phyloP scores from a whole-genome alignment of 2,329 filamentous ascomycete genomes.

The Penicillium sp. region DNA sequence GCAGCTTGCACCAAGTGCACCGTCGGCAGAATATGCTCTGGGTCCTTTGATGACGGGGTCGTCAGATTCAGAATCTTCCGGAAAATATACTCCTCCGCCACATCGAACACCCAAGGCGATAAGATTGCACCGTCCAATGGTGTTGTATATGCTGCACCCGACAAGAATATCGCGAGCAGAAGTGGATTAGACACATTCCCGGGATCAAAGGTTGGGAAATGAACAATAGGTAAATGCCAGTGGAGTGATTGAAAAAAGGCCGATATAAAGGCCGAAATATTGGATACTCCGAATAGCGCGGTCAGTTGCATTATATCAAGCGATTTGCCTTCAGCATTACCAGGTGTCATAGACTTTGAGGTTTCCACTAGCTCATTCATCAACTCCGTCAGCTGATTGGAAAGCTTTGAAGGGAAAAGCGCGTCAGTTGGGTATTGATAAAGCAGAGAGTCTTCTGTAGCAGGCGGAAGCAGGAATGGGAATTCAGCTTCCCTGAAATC shows the following conservation, averaged over 20 bases:
- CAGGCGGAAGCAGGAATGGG: slow-evolving; percentile 10
- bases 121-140: slow-evolving; percentile 18
- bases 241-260: slow-evolving; percentile 33
- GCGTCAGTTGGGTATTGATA: slow-evolving; percentile 15
- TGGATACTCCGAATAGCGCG: slow-evolving; percentile 24
- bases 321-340: not conserved
- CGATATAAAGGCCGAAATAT: slow-evolving; percentile 29
- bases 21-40: slow-evolving; percentile 7
- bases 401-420: slow-evolving; percentile 22
- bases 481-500: slow-evolving; percentile 12
- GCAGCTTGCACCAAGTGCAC: slow-evolving; percentile 30
- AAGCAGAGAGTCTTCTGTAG: slow-evolving; percentile 17
- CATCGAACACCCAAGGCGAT: slow-evolving; percentile 25
- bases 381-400: slow-evolving; percentile 26
- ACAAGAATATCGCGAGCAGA: slow-evolving; percentile 28
- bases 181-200: slow-evolving; percentile 26
- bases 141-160: slow-evolving; percentile 28
- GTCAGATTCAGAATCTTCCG: slow-evolving; percentile 24
- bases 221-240: slow-evolving; percentile 33
- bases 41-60: slow-evolving; percentile 10
- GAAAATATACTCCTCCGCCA: slow-evolving; percentile 33
- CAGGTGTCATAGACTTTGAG: slow-evolving; percentile 26
- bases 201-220: slow-evolving; percentile 33
- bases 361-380: slow-evolving; percentile 29
- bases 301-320: slow-evolving; percentile 21